Evolutionary conservation across 257 asterid species (phyloP).

Genomic region (Solanum chilense): DNA sequence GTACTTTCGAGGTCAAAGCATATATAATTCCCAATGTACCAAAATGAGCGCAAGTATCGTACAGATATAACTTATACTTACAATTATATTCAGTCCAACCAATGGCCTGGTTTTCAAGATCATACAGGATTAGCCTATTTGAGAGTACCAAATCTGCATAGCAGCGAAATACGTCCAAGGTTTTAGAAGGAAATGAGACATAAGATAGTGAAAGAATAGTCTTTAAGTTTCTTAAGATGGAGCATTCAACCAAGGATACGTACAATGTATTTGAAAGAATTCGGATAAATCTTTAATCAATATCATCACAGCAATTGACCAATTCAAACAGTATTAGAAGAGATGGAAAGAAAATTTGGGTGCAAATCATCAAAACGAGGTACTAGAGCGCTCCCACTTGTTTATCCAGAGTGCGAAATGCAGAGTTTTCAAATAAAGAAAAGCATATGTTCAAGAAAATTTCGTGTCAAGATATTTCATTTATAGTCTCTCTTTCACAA

Average conservation of each 20-base stretch:
- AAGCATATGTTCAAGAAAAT: not conserved
- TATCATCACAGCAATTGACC: not conserved
- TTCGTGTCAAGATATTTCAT: not conserved
- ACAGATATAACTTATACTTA: slow-evolving; percentile 21
- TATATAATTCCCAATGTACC: not conserved
- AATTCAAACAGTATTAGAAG: not conserved
- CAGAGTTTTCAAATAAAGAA: not conserved
- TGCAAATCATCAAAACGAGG: not conserved
- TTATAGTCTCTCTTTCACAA: not conserved
- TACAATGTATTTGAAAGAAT: not conserved
- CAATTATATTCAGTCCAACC: slow-evolving; percentile 99
- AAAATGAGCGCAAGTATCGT: not conserved
- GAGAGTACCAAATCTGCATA: slow-evolving; percentile 87
- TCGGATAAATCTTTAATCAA: not conserved
- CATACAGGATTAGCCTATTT: slow-evolving; percentile 83
- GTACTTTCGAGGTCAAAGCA: not conserved
- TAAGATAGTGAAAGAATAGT: not conserved
- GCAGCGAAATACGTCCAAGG: not conserved
- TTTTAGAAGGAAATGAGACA: not conserved
- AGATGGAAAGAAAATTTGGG: not conserved
- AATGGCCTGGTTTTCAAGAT: slow-evolving; percentile 85
- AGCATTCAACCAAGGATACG: not conserved
- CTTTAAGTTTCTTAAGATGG: not conserved
- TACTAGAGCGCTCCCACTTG: not conserved
- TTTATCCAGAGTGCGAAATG: not conserved